These are phyloP conservation scores for Tilletia horrida DNA, from an alignment of 1,284 basidiomycete species.

Conservation along the genomic window DNA sequence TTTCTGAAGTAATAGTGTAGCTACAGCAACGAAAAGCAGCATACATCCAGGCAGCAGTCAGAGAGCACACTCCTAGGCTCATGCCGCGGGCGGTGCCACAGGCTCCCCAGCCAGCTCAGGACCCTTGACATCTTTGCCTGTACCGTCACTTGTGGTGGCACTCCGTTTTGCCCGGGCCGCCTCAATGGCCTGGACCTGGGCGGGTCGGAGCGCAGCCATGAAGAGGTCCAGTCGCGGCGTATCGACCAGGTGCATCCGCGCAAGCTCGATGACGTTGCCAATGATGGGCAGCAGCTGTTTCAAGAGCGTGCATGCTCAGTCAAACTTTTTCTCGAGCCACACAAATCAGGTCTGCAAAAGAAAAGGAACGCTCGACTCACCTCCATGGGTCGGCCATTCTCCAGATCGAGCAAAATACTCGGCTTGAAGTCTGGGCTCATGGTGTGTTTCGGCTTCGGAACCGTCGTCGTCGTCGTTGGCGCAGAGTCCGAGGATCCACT, in stretches of 20 bases:
- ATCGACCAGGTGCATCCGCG: conserved; percentile 30
- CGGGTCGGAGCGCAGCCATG: conserved; percentile 37
- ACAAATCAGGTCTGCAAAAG: not conserved
- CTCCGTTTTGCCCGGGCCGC: not conserved
- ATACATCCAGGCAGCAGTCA: no score
- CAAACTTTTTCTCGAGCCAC: not conserved
- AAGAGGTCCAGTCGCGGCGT: conserved; percentile 48
- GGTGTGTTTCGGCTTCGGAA: conserved; percentile 9
- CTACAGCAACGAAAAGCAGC: no score
- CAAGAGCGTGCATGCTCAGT: no score
- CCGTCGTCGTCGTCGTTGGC: not conserved
- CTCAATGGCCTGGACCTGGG: conserved; percentile 30
- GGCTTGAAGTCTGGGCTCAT: conserved; percentile 39
- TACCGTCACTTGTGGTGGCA: not conserved
- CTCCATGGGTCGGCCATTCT: conserved; percentile 44
- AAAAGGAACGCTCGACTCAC: not conserved
- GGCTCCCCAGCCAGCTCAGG: not conserved
- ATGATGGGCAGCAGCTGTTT: conserved; percentile 41
- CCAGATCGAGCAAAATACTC: conserved; percentile 44
- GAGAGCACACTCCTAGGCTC: no score
- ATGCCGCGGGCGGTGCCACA: not conserved
- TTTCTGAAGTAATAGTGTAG: no score
- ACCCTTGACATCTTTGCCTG: not conserved
- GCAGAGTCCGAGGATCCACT: not conserved
- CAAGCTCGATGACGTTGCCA: conserved; percentile 33